Base-by-base conservation (phyloP, 306 rosid species). In the Sicyos edulis region DNA sequence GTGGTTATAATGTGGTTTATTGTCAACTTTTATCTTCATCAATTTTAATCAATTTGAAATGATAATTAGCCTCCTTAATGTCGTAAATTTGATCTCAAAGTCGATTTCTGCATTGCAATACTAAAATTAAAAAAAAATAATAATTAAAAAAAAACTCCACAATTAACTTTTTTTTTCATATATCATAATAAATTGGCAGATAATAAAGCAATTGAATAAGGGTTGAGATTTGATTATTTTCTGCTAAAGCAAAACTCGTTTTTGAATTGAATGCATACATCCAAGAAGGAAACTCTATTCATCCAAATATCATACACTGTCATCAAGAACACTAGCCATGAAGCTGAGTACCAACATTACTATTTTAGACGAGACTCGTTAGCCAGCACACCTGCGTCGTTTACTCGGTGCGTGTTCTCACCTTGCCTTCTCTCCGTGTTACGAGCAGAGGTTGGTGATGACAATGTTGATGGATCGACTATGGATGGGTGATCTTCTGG, bases 201-300 rank as follows among this genome's bases (percentile, higher is more conserved):
- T 16, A 66, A 42, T 6, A 45, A 44, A 44, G 10, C 49, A 42
- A 66, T 19, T 66, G 72, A 45, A 66, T 17, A 51, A 51, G 29
- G 21, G 19, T 0, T 8, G 24, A 26, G 24, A 26, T 64, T 16
- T 64, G n/a, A 64, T 17, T 42, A 4, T 42, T 42, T 17, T 64
- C 32, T 64, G 70, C 70, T 64, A 64, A 20, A 19, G 37, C 71
- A 44, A 66, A 66, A 65, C 53, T 65, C 54, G 11, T 42, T 42
- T 32, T 44, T 19, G 55, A 66, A 44, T 12, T 44, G 32, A 19
- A 44, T 66, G 45, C 71, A 66, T 37, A 63, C 70, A 63, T 63
- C 51, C 51, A 63, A 37, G 51, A 63, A 63, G 49, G 37, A 7
- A 42, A 42, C 50, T 6, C 51, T 45, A 45, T 66, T 44, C 71